Evolutionary conservation across 1,284 basidiomycete species (phyloP).

Genomic region (Inonotus hispidus): DNA sequence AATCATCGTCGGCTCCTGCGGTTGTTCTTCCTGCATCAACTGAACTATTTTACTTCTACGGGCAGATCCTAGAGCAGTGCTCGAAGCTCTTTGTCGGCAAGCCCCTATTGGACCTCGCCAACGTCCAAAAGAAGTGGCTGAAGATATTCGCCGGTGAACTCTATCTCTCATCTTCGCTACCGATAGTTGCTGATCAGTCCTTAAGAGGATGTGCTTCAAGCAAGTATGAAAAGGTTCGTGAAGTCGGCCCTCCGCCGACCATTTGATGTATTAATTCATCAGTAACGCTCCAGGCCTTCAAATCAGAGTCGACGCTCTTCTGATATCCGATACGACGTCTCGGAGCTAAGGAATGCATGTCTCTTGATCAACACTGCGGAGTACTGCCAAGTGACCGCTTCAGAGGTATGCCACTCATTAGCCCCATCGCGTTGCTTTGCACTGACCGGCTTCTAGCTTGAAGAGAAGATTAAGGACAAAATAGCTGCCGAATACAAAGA

Average conservation of each 20-base stretch:
- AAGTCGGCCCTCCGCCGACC: background rate
- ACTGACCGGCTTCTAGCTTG: constrained; percentile 52
- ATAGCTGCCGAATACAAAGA: constrained; percentile 73
- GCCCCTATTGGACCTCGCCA: constrained; percentile 73
- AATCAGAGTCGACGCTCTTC: constrained; percentile 56
- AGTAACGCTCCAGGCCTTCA: constrained; percentile 29
- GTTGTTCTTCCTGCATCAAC: constrained; percentile 89
- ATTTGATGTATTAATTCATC: background rate
- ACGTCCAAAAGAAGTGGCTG: constrained; percentile 89
- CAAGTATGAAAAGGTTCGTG: constrained; percentile 60
- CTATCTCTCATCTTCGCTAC: constrained; percentile 1
- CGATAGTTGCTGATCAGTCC: background rate
- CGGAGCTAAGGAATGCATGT: constrained; percentile 76
- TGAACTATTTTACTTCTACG: constrained; percentile 97
- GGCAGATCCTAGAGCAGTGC: constrained; percentile 91
- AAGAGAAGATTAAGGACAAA: constrained; percentile 85
- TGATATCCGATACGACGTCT: constrained; percentile 71
- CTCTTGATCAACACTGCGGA: constrained; percentile 95
- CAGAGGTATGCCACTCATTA: constrained; percentile 50
- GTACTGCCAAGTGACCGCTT: constrained; percentile 90
- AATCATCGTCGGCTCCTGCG: constrained; percentile 46
- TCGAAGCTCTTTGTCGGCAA: constrained; percentile 80
- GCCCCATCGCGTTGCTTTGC: background rate
- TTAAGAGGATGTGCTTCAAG: constrained; percentile 78
- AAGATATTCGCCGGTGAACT: constrained; percentile 81